Evolutionary conservation across 2,329 filamentous ascomycete genomes (phyloP), one percentile per base, ranked within the genome.

Genomic region (Rachicladosporium sp.): DNA sequence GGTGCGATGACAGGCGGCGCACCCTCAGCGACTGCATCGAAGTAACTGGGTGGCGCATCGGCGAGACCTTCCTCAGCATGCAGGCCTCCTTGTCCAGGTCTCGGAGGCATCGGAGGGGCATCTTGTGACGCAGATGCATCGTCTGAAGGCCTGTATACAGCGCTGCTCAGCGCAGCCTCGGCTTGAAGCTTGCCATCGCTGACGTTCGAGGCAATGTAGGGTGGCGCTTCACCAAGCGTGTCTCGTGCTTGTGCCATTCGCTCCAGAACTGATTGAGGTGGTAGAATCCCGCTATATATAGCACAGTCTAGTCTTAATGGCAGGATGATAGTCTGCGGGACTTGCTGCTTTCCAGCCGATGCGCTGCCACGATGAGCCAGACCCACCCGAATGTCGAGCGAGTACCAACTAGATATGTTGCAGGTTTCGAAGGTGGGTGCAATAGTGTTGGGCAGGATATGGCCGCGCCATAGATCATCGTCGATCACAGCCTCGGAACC

Each of bases 21-120:
- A 43, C 79, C 75, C 47, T 84, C 80, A 5, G 86, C 87, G 63
- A 95, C 80, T 9, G 86, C 87, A 61, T 95, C 88, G 61, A 94
- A 87, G 55, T 96, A 96, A 53, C 85, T 94, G 6, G 88, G 88
- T 11, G 89, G 88, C n/a, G 86, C 84, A 41, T 91, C 86, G 27
- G 85, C 80, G 47, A 74, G 68, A 11, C 34, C 39, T 29, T 13
- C 30, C 23, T 35, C 33, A 6, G 33, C 6, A n/a, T 41, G 39
- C 23, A 27, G 23, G 7, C 36, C 39, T 4, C 34, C 34, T 15
- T 37, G 39, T 4, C 39, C 39, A 10, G 39, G 39, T 31, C 39
- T 37, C 12, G 39, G 30, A 10, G 39, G 39, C 4, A 41, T 36
- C 32, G 29, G 33, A 21, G 33, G 38, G 4, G 23, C 8, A 4